Conservation (phyloP, 192 early-diverging fungal genomes). For the Ramicandelaber brevisporus region DNA sequence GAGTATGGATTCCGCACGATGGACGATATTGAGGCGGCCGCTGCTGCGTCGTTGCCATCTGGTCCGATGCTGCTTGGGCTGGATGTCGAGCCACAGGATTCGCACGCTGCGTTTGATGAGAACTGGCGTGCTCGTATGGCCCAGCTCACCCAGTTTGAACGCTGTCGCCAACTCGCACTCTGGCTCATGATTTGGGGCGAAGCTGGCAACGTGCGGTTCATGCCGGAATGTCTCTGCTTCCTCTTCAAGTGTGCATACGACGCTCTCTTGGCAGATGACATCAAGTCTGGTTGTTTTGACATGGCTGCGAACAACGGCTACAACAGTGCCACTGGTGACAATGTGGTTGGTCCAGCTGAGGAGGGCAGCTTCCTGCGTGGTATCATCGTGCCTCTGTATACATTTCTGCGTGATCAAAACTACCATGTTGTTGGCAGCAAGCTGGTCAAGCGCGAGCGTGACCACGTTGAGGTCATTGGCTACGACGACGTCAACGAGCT, state of each 20-base stretch:
- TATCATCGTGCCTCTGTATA: slow-evolving; percentile 41
- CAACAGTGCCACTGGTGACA: slow-evolving; percentile 18
- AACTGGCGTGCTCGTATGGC: slow-evolving; percentile 47
- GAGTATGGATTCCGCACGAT: too few species aligned
- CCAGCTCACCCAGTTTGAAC: slow-evolving; percentile 37
- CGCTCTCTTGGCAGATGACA: slow-evolving; percentile 17
- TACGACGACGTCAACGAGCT: slow-evolving; percentile 69
- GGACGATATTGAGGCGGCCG: too few species aligned
- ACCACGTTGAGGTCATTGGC: slow-evolving; percentile 45
- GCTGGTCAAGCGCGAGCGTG: slow-evolving; percentile 47
- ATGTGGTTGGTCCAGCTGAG: slow-evolving; percentile 18
- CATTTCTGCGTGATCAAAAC: slow-evolving; percentile 42
- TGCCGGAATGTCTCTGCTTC: slow-evolving; percentile 50
- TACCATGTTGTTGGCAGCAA: slow-evolving; percentile 43
- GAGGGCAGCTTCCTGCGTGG: slow-evolving; percentile 46
- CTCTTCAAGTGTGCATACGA: slow-evolving; percentile 45
- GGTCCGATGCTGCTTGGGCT: too few species aligned
- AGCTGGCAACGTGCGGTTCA: slow-evolving; percentile 43
- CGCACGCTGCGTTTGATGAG: slow-evolving; percentile 22
- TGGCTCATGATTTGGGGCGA: slow-evolving; percentile 64
- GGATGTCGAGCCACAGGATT: slow-evolving; percentile 11
- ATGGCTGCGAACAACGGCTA: too few species aligned
- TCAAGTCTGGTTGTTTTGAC: too few species aligned
- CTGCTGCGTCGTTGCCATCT: too few species aligned
- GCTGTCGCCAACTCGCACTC: slow-evolving; percentile 40